phyloP scores from a whole-genome alignment of 164 flowering plant genomes.

The Annona squamosa region DNA sequence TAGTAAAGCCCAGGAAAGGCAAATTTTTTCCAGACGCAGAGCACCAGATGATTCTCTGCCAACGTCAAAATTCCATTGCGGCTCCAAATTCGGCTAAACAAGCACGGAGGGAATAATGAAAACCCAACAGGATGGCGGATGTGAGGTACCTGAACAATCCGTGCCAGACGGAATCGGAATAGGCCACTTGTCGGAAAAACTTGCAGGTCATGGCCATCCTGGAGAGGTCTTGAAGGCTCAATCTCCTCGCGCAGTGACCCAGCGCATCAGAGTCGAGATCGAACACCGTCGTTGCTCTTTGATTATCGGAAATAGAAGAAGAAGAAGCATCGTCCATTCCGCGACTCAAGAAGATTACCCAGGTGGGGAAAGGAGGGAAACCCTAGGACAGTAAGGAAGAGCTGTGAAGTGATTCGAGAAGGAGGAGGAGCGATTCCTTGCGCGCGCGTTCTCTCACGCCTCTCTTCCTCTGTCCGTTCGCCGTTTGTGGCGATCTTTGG shows the following conservation, averaged over 20 bases:
- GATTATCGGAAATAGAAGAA: background rate
- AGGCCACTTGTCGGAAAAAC: slow-evolving; percentile 39
- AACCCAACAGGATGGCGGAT: background rate
- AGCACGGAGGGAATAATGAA: background rate
- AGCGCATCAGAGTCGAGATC: slow-evolving; percentile 47
- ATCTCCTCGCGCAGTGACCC: slow-evolving; percentile 38
- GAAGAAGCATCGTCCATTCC: background rate
- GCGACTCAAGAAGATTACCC: background rate
- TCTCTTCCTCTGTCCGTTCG: too few species aligned
- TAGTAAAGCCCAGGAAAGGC: too few species aligned
- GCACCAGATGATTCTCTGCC: background rate
- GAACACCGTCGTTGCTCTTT: slow-evolving; percentile 7
- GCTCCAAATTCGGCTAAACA: background rate
- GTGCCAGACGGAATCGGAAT: slow-evolving; percentile 60
- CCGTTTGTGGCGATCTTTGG: too few species aligned
- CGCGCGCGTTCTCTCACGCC: too few species aligned
- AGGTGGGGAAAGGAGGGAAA: too few species aligned
- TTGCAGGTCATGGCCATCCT: slow-evolving; percentile 60
- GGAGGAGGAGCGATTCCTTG: too few species aligned
- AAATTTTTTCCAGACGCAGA: too few species aligned
- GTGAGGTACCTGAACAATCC: slow-evolving; percentile 39
- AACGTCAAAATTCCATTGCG: background rate
- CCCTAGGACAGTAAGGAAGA: too few species aligned
- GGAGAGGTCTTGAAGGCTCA: slow-evolving; percentile 44
- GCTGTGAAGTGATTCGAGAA: too few species aligned